Evolutionary conservation across 352 stramenopile genomes (phyloP).

Genomic region (Pythium brassicae): DNA sequence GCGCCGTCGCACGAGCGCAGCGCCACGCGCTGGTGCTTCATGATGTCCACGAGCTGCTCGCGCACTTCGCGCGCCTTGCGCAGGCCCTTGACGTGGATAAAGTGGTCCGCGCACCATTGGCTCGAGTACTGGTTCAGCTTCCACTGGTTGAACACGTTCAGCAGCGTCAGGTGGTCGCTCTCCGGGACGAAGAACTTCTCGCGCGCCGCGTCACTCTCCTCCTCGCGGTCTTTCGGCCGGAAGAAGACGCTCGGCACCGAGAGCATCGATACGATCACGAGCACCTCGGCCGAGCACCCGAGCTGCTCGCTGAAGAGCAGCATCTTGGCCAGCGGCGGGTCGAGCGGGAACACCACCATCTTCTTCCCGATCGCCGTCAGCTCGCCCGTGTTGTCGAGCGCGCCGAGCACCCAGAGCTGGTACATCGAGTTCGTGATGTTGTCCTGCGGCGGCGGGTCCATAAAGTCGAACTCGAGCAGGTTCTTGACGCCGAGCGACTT

Average conservation of each 20-base stretch:
- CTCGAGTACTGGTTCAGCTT: constrained; percentile 95
- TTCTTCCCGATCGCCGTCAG: constrained; percentile 94
- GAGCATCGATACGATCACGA: constrained; percentile 97
- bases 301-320: constrained; percentile 94
- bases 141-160: constrained; percentile 96
- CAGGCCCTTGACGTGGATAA: constrained; percentile 96
- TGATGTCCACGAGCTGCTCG: constrained; percentile 97
- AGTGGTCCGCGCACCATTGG: constrained; percentile 94
- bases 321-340: constrained; percentile 95
- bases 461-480: constrained; percentile 98
- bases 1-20: constrained; percentile 85
- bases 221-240: constrained; percentile 94
- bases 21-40: constrained; percentile 96
- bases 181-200: constrained; percentile 99
- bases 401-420: constrained; percentile 97
- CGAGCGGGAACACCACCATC: constrained; percentile 99
- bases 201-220: constrained; percentile 95
- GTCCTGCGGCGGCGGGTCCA: constrained; percentile 95
- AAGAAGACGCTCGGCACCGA: constrained; percentile 97
- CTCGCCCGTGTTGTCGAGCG: constrained; percentile 96
- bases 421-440: constrained; percentile 99
- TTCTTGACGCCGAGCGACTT: constrained; percentile 97
- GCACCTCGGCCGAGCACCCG: constrained; percentile 92
- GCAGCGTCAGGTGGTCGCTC: constrained; percentile 95
- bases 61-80: constrained; percentile 90